Conservation (phyloP, 108 stramenopile species). For the Cyclostephanos tholiformis region DNA sequence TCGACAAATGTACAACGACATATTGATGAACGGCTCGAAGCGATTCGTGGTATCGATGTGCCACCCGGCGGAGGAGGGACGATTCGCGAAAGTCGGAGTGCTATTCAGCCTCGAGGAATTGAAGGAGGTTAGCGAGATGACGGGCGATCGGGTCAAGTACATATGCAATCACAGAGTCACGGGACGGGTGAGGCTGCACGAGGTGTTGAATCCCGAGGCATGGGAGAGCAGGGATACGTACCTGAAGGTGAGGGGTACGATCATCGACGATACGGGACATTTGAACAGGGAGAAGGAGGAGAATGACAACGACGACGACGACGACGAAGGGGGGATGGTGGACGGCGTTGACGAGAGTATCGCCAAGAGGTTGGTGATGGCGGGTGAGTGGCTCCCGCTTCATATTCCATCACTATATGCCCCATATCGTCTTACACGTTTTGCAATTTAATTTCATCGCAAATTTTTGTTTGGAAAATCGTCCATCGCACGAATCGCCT, state of each 20-base stretch:
- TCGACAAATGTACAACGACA: conserved; percentile 90
- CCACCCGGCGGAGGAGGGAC: conserved; percentile 72
- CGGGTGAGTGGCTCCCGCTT: neutral
- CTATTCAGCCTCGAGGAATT: conserved; percentile 82
- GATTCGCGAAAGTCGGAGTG: conserved; percentile 81
- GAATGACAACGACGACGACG: conserved; percentile 26
- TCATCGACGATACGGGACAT: conserved; percentile 71
- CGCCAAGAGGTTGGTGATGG: conserved; percentile 17
- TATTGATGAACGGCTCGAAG: conserved; percentile 85
- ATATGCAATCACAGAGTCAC: conserved; percentile 88
- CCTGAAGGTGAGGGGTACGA: conserved; percentile 72
- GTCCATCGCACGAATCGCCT: neutral
- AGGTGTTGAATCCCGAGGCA: conserved; percentile 75
- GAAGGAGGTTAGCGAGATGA: conserved; percentile 85
- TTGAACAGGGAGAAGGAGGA: conserved; percentile 21
- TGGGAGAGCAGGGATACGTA: conserved; percentile 80
- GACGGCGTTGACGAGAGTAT: conserved; percentile 32
- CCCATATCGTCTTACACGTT: conserved; percentile 1
- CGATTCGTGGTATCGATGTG: conserved; percentile 81
- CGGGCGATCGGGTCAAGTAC: conserved; percentile 84
- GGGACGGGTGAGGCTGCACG: conserved; percentile 73
- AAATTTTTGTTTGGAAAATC: neutral
- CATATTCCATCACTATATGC: neutral
- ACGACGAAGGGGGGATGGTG: conserved; percentile 18
- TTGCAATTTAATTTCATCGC: neutral